Evolutionary conservation across 2,329 filamentous ascomycete genomes (phyloP), one percentile per base, ranked within the genome.

Genomic region (Curvularia spicifera): DNA sequence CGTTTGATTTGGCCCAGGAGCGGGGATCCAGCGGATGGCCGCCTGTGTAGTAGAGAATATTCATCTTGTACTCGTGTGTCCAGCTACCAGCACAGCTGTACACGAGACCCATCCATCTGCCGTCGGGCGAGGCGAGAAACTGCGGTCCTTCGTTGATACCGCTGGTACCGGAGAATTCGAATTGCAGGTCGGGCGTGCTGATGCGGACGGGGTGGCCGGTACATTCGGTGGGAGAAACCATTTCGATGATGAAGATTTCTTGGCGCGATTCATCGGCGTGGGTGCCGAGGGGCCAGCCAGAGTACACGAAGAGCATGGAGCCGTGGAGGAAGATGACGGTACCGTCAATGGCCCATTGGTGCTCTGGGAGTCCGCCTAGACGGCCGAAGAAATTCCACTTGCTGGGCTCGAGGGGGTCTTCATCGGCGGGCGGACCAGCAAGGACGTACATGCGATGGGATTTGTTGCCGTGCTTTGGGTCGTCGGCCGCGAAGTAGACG

Each of bases 31-130:
- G 66, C 2, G 80, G 80, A 55, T 79, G 73, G 1, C 78, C 77
- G 13, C 78, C 79, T 0, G 71, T 65, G 55, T 75, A 80, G 40
- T 76, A 71, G 22, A 82, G 65, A 0, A 78, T 74, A n/a, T 77
- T 78, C 77, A 82, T 80, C 61, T 82, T 82, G 68, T 82, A 82
- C 55, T 81, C 76, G 46, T 76, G 75, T 1, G 80, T 82, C 80
- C 80, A 82, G 59, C 71, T 76, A 1, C 79, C 80, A 0, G 78
- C 78, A 59, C 79, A 81, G 5, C 74, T 78, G 57, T 81, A 82
- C n/a, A 76, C 79, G n/a, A 82, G 61, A 1, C 80, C 80, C 13
- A 63, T 67, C 79, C 80, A 82, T 1, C 66, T 56, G 0, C 69
- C 71, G 51, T 79, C 73, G 0, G 75, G 76, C 1, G 68, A 69